These are phyloP conservation scores for Calocybe gambosa DNA, from an alignment of 1,284 basidiomycete genomes.

Conservation along the genomic window DNA sequence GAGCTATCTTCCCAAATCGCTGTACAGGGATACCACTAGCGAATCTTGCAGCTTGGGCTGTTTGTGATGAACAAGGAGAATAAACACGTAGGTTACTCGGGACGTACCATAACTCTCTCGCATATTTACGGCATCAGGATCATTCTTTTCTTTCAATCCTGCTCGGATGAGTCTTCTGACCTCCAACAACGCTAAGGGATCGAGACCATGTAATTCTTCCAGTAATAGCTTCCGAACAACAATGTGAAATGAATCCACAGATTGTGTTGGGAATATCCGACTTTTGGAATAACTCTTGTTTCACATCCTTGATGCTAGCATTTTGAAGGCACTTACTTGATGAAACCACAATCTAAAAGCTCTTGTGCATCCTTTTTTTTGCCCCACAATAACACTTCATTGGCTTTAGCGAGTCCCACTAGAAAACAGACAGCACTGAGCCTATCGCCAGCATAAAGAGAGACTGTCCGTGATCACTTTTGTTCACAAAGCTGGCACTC, in stretches of 20 bases:
- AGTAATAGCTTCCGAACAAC: slow-evolving; percentile 43
- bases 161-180: slow-evolving; percentile 51
- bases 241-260: slow-evolving; percentile 47
- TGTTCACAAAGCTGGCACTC: slow-evolving; percentile 61
- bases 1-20: slow-evolving; percentile 53
- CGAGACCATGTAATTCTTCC: slow-evolving; percentile 49
- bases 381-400: slow-evolving; percentile 63
- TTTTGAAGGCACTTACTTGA: slow-evolving; percentile 42
- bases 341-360: slow-evolving; percentile 53
- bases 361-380: slow-evolving; percentile 59
- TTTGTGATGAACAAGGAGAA: background rate
- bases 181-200: slow-evolving; percentile 44
- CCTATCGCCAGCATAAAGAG: background rate
- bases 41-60: slow-evolving; percentile 56
- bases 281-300: slow-evolving; percentile 26
- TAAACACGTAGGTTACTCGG: background rate
- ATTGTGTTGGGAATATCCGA: slow-evolving; percentile 52
- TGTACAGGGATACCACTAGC: slow-evolving; percentile 47
- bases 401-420: slow-evolving; percentile 67
- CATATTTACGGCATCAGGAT: slow-evolving; percentile 58
- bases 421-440: background rate
- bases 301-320: background rate
- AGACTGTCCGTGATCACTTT: slow-evolving; percentile 37
- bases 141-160: slow-evolving; percentile 56
- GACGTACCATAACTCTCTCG: slow-evolving; percentile 56